Evolutionary conservation across 768 basidiomycete species (phyloP).

Genomic region (Macrocybe gigantea): DNA sequence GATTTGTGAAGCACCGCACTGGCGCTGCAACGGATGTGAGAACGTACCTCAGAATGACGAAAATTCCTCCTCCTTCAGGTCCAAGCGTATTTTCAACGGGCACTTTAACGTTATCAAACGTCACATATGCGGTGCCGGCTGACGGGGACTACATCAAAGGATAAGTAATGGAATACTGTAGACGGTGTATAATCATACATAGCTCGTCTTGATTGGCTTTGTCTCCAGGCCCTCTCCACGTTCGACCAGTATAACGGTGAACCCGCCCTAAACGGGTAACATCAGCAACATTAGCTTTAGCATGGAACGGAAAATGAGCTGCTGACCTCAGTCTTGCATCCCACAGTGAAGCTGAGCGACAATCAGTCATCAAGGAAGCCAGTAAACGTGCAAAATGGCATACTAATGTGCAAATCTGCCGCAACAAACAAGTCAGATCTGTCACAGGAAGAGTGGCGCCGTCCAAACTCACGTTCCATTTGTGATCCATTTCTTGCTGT

Average conservation of each 20-base stretch:
- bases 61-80: slow-evolving; percentile 63
- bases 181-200: slow-evolving; percentile 18
- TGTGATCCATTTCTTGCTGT: slow-evolving; percentile 80
- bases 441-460: neutral
- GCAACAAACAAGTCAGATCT: slow-evolving; percentile 1
- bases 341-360: slow-evolving; percentile 52
- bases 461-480: slow-evolving; percentile 50
- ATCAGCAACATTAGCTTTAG: neutral
- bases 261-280: slow-evolving; percentile 37
- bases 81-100: slow-evolving; percentile 84
- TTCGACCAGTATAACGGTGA: slow-evolving; percentile 85
- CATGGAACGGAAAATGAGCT: neutral
- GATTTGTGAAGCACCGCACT: neutral
- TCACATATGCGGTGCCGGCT: slow-evolving; percentile 77
- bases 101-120: slow-evolving; percentile 78
- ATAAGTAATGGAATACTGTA: neutral
- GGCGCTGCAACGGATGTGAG: neutral
- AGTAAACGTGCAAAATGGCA: slow-evolving; percentile 9
- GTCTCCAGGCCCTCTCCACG: slow-evolving; percentile 80
- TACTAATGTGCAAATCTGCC: slow-evolving; percentile 38
- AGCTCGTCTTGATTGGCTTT: slow-evolving; percentile 75
- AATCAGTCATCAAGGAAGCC: neutral
- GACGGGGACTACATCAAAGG: slow-evolving; percentile 46
- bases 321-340: slow-evolving; percentile 51
- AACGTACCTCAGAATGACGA: slow-evolving; percentile 40